These are phyloP conservation scores for Fomitopsis schrenkii DNA, from an alignment of 1,284 basidiomycete species.

Conservation along the genomic window DNA sequence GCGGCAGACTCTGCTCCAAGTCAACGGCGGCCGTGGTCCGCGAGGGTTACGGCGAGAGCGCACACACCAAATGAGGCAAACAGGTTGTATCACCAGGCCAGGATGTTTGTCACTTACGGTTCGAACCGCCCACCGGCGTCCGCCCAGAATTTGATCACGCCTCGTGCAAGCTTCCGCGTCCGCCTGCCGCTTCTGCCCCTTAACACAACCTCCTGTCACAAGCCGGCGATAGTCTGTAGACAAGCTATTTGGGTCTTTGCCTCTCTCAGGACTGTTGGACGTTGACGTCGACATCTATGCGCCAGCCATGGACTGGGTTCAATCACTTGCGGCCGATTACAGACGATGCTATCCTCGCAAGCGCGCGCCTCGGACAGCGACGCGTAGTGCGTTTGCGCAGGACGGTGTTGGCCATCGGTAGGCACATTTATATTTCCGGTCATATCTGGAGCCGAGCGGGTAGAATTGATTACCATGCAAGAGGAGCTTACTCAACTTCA, in stretches of 20 bases:
- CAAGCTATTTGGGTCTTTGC: background rate
- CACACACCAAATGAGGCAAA: slow-evolving; percentile 6
- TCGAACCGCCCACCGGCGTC: slow-evolving; percentile 1
- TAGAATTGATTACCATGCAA: background rate
- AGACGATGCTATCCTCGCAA: background rate
- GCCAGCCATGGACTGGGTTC: background rate
- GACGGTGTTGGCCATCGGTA: background rate
- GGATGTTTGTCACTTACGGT: background rate
- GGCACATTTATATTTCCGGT: background rate
- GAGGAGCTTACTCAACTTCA: background rate
- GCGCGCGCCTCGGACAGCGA: background rate
- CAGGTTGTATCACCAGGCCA: slow-evolving; percentile 3
- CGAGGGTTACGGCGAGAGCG: background rate
- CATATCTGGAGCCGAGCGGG: background rate
- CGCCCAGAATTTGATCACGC: slow-evolving; percentile 1
- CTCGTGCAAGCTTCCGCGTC: background rate
- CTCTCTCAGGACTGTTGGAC: background rate
- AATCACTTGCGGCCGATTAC: background rate
- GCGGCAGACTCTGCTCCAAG: background rate
- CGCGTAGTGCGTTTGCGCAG: background rate
- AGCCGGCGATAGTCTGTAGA: background rate
- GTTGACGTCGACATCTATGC: background rate
- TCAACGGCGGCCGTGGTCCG: background rate
- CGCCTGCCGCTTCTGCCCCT: background rate
- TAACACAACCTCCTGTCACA: background rate